Percentiles rank a stretch among this genome's conserved stretches.
phyloP scores from a whole-genome alignment of 345 rosid genomes.

The Gynandropsis gynandra region DNA sequence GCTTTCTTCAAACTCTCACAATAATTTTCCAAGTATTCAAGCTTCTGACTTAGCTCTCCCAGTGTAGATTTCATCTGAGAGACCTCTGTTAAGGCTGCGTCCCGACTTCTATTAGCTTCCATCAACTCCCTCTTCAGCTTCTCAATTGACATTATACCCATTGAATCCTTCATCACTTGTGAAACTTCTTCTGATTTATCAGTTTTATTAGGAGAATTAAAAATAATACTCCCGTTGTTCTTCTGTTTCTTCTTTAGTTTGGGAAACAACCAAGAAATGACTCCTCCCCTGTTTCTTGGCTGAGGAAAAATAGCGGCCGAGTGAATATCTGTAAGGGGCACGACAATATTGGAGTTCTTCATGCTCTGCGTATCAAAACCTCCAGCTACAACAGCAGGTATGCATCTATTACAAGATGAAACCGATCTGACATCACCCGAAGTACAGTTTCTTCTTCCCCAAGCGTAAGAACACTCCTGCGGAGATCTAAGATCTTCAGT shows the following conservation, averaged over 20 bases:
- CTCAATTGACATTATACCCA: conserved; percentile 50
- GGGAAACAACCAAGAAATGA: conserved; percentile 75
- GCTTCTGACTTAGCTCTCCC: conserved; percentile 65
- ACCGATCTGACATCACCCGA: conserved; percentile 57
- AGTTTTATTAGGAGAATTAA: conserved; percentile 48
- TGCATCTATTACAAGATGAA: conserved; percentile 68
- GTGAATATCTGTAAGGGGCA: conserved; percentile 67
- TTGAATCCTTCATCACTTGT: conserved; percentile 49
- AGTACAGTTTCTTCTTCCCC: conserved; percentile 36
- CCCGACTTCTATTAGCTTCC: conserved; percentile 71
- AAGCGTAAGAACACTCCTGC: conserved; percentile 17
- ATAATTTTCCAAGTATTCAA: conserved; percentile 72
- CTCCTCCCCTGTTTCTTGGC: conserved; percentile 44
- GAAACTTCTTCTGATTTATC: conserved; percentile 73
- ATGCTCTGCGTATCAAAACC: conserved; percentile 38
- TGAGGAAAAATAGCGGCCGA: conserved; percentile 47
- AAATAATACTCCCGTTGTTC: conserved; percentile 16
- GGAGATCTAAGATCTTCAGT: conserved; percentile 46
- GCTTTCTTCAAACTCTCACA: conserved; percentile 81
- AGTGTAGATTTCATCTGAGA: conserved; percentile 71
- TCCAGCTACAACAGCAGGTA: conserved; percentile 35
- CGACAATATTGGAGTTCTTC: conserved; percentile 60
- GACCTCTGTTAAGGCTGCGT: conserved; percentile 66
- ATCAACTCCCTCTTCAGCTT: conserved; percentile 61
- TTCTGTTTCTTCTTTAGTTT: conserved; percentile 70